Conservation (phyloP, 2,329 filamentous ascomycete genomes). For the Hortaea sp. region DNA sequence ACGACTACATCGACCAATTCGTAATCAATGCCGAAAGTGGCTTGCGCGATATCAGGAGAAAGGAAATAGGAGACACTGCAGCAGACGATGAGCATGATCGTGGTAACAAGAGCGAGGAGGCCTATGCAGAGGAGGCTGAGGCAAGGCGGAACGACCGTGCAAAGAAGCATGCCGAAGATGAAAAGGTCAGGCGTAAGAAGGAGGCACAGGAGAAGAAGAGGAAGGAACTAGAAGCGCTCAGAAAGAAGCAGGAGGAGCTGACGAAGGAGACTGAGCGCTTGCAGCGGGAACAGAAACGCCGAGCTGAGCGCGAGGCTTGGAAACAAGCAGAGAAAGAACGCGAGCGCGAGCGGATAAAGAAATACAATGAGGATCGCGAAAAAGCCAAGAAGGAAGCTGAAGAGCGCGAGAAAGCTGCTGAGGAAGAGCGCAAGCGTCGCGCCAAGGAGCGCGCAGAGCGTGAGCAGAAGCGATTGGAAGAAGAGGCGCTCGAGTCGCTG, state of each 20-base stretch:
- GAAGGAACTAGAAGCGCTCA: conserved; percentile 39
- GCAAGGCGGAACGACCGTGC: conserved; percentile 51
- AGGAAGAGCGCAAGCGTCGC: conserved; percentile 35
- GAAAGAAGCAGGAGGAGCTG: conserved; percentile 38
- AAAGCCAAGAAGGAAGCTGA: conserved; percentile 32
- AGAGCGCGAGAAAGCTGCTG: conserved; percentile 42
- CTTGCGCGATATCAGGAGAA: conserved; percentile 57
- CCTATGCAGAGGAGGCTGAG: conserved; percentile 59
- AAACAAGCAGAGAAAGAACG: conserved; percentile 36
- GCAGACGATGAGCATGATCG: conserved; percentile 55
- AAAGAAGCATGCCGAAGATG: conserved; percentile 49
- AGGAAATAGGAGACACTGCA: conserved; percentile 59
- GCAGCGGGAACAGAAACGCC: conserved; percentile 39
- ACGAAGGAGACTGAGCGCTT: conserved; percentile 31
- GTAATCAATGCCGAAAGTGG: conserved; percentile 56
- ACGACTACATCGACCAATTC: conserved; percentile 55
- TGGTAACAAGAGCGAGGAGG: conserved; percentile 63
- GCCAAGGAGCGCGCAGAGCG: conserved; percentile 29
- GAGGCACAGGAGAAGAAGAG: conserved; percentile 53
- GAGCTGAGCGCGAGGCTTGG: conserved; percentile 39
- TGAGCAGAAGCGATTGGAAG: conserved; percentile 46
- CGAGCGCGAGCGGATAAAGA: conserved; percentile 45
- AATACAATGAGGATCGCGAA: conserved; percentile 41
- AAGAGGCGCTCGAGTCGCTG: conserved; percentile 44
- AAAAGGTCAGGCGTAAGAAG: conserved; percentile 47